These are phyloP conservation scores for Penicillium sp. DNA, from an alignment of 2,329 filamentous ascomycete genomes.

Conservation along the genomic window DNA sequence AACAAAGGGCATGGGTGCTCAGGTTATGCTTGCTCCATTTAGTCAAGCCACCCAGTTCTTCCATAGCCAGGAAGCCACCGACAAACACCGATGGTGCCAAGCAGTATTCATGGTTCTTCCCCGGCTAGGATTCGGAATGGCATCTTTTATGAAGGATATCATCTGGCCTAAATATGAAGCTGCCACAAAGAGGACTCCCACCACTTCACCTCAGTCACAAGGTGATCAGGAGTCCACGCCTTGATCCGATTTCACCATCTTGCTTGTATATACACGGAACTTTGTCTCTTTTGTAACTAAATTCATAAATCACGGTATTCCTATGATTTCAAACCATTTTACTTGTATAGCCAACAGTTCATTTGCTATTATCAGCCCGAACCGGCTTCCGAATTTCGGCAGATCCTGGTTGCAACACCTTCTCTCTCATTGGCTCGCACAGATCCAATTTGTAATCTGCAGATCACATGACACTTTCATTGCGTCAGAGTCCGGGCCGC, in stretches of 20 bases:
- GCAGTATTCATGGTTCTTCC: conserved; percentile 16
- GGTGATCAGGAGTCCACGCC: no score
- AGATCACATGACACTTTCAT: conserved; percentile 29
- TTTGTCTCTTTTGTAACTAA: not conserved
- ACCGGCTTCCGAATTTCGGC: conserved; percentile 15
- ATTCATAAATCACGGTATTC: not conserved
- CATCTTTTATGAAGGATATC: conserved; percentile 20
- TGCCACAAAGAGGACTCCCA: not conserved
- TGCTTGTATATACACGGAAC: not conserved
- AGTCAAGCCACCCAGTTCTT: conserved; percentile 21
- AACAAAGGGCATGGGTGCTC: conserved; percentile 20
- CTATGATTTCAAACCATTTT: not conserved
- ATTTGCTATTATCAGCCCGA: not conserved
- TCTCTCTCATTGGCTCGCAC: conserved; percentile 22
- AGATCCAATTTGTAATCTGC: conserved; percentile 30
- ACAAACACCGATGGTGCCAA: conserved; percentile 21
- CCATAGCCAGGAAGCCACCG: conserved; percentile 8
- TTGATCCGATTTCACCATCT: not conserved
- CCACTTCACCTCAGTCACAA: not conserved
- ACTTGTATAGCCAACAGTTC: not conserved
- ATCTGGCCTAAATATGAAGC: conserved; percentile 20
- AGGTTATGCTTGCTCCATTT: conserved; percentile 17
- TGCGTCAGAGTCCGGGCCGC: conserved; percentile 32
- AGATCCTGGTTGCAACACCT: conserved; percentile 18
- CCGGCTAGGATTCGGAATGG: conserved; percentile 18